Conservation (phyloP, 768 basidiomycete genomes). For the Tricholoma hemisulphureum region DNA sequence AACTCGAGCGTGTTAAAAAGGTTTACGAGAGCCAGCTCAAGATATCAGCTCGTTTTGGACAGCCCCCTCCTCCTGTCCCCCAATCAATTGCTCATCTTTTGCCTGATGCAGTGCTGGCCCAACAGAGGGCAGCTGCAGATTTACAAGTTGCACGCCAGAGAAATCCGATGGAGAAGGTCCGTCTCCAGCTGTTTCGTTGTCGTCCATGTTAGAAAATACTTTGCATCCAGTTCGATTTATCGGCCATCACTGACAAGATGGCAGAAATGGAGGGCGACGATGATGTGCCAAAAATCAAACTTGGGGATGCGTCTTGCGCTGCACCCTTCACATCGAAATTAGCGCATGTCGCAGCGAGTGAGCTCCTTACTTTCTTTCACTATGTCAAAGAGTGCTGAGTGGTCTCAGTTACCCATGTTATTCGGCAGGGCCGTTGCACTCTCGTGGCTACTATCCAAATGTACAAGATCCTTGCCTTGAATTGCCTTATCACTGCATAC, state of each 20-base stretch:
- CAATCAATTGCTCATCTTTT: constrained; percentile 81
- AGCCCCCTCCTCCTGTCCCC: constrained; percentile 92
- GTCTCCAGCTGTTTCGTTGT: constrained; percentile 16
- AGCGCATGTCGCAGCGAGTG: constrained; percentile 95
- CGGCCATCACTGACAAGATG: constrained; percentile 76
- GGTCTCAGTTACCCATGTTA: constrained; percentile 85
- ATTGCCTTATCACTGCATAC: constrained; percentile 98
- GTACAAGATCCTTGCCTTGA: constrained; percentile 99
- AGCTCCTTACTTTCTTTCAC: constrained; percentile 29
- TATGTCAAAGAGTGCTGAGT: not conserved
- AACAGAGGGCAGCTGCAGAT: constrained; percentile 73
- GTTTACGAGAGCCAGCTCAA: constrained; percentile 95
- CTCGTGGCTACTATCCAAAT: constrained; percentile 98
- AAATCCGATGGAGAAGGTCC: constrained; percentile 91
- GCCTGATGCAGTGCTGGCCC: constrained; percentile 89
- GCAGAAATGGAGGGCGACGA: constrained; percentile 93
- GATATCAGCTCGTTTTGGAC: constrained; percentile 86
- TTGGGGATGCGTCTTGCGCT: constrained; percentile 98
- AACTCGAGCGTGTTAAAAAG: constrained; percentile 88
- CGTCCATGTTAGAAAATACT: constrained; percentile 3
- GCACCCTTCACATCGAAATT: constrained; percentile 99
- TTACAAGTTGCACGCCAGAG: constrained; percentile 62
- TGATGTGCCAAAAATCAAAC: constrained; percentile 96
- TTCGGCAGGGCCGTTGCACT: constrained; percentile 97
- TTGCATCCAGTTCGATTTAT: constrained; percentile 28